Conservation (phyloP, 768 basidiomycete species). For the Boletus sensibilis region DNA sequence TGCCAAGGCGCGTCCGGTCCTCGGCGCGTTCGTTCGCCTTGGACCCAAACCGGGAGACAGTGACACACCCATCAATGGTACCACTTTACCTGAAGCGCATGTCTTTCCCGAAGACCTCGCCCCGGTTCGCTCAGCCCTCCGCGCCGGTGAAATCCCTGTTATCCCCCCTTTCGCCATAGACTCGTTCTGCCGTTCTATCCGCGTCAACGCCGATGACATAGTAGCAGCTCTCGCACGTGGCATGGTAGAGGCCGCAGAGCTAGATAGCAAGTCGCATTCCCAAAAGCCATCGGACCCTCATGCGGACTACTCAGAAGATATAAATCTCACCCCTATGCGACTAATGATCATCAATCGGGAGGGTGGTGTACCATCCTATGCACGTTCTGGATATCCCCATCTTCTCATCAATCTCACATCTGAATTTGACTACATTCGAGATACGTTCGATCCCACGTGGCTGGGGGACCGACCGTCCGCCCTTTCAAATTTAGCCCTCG, state of each 20-base stretch:
- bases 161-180: constrained; percentile 92
- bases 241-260: constrained; percentile 61
- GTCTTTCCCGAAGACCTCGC: constrained; percentile 77
- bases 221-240: constrained; percentile 84
- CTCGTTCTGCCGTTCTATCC: constrained; percentile 81
- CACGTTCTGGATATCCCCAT: constrained; percentile 91
- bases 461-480: constrained; percentile 75
- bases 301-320: constrained; percentile 45
- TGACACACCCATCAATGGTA: constrained; percentile 30
- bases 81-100: constrained; percentile 68
- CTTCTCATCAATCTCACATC: constrained; percentile 91
- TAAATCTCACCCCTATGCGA: constrained; percentile 90
- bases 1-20: constrained; percentile 82
- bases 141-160: constrained; percentile 94
- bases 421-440: constrained; percentile 79
- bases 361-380: constrained; percentile 97
- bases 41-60: constrained; percentile 67
- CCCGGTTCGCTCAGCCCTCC: constrained; percentile 83
- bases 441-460: constrained; percentile 84
- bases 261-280: constrained; percentile 42
- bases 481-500: constrained; percentile 79
- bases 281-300: constrained; percentile 33
- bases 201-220: constrained; percentile 85
- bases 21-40: constrained; percentile 81
- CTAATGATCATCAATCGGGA: constrained; percentile 97